A percentile compares a stretch with the other conserved stretches of the same genome.
phyloP scores from a whole-genome alignment of 2,329 filamentous ascomycete species.

The Podosphaera fusca region DNA sequence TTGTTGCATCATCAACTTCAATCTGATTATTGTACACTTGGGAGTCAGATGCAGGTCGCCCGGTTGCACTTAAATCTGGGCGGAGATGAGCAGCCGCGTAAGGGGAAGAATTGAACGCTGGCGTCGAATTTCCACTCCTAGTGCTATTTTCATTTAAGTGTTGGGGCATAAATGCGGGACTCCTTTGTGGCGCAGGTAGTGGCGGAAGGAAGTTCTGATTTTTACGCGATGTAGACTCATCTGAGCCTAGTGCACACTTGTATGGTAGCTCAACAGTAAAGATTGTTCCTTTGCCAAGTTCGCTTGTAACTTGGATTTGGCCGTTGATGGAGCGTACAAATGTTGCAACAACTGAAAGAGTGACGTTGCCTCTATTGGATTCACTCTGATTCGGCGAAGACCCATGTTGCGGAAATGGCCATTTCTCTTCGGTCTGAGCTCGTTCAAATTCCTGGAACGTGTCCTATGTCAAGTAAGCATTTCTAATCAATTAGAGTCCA shows the following conservation, averaged over 20 bases:
- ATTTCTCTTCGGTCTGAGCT: conserved; percentile 7
- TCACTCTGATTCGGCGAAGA: neutral
- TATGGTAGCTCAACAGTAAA: conserved; percentile 10
- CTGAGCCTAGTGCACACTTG: conserved; percentile 2
- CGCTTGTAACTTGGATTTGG: conserved; percentile 9
- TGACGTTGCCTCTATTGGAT: neutral
- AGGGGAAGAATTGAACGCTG: neutral
- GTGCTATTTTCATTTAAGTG: neutral
- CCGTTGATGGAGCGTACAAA: conserved; percentile 10
- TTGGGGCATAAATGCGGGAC: neutral
- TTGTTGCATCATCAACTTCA: neutral
- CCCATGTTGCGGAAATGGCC: conserved; percentile 1
- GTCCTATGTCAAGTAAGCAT: conserved; percentile 2
- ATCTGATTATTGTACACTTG: neutral
- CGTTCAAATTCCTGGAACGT: conserved; percentile 11
- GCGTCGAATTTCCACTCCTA: neutral
- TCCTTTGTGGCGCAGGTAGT: neutral
- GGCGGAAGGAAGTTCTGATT: neutral
- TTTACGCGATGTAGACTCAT: neutral
- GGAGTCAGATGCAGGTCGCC: neutral
- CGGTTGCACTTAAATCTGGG: neutral
- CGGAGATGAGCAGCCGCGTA: neutral
- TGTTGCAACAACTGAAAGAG: conserved; percentile 8
- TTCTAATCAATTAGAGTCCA: neutral
- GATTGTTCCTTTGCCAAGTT: conserved; percentile 10